Base-by-base conservation (phyloP, 2,329 filamentous ascomycete genomes). In the Sporothrix schenckii region DNA sequence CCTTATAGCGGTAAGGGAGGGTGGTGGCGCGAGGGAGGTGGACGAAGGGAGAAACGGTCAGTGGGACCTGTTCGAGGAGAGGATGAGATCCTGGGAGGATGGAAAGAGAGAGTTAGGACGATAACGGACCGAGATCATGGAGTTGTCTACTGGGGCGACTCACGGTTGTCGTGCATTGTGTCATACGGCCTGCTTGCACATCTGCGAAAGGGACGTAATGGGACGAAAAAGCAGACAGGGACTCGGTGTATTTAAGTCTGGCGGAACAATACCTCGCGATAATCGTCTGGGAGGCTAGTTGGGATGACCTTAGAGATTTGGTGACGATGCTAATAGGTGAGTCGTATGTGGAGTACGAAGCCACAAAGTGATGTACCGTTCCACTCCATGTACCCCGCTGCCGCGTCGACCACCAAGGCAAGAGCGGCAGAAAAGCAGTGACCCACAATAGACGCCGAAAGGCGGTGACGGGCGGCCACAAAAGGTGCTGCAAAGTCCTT, bases 11-110 rank as follows among this genome's bases (percentile, higher is more conserved):
- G 83, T 98, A 98, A 30, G 95, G 94, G 9, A 99, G 88, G 0
- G 94, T 97, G 24, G 94, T 92, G 34, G 94, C 91, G 41, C 92
- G 91, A 13, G 95, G 95, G 44, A 99, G 90, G 72, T 91, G 91
- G 76, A 98, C 88, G 83, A 97, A 97, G 34, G 95, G 95, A 3
- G 94, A 97, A 58, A 98, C 93, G 66, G 93, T 96, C 69, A 99
- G 84, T 41, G 95, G 93, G 53, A 98, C 89, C 82, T 99, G 95
- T 74, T 94, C 92, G 61, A 99, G 89, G 74, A 97, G 88, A 19
- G 91, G 92, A 81, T 97, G 93, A 19, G 93, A 89, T 74, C 87
- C 91, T 93, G 73, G n/a, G 2, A 16, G 49, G n/a, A 10, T 13
- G 49, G 11, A 49, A 7, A 44, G n/a, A 30, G 21, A 58, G 7